Conservation (phyloP, 805 yeast genomes). For the Candida stauntonica region DNA sequence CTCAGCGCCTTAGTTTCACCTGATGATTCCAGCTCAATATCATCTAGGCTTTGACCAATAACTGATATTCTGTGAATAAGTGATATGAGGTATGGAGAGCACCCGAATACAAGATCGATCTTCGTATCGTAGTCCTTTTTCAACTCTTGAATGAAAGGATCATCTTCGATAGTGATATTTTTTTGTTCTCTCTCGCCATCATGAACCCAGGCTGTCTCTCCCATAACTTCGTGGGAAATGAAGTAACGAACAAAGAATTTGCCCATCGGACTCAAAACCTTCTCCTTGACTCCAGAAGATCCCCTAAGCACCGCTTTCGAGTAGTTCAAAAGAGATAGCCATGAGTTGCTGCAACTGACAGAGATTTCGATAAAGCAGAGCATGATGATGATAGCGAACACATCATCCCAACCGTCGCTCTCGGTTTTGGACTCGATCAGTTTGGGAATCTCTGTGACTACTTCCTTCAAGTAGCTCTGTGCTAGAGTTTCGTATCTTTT, state of each 20-base stretch:
- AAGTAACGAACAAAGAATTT: conserved; percentile 36
- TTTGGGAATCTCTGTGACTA: conserved; percentile 30
- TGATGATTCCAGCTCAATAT: conserved; percentile 27
- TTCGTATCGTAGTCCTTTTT: conserved; percentile 32
- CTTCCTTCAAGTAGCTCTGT: conserved; percentile 26
- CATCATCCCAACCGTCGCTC: conserved; percentile 36
- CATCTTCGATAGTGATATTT: conserved; percentile 25
- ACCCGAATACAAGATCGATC: conserved; percentile 38
- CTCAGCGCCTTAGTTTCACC: conserved; percentile 9
- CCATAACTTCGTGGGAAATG: conserved; percentile 40
- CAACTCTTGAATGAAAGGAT: conserved; percentile 29
- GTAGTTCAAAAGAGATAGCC: conserved; percentile 36
- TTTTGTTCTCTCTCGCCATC: conserved; percentile 14
- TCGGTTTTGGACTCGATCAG: conserved; percentile 27
- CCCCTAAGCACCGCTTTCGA: conserved; percentile 34
- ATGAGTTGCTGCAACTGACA: conserved; percentile 34
- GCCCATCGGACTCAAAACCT: conserved; percentile 29
- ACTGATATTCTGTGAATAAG: conserved; percentile 34
- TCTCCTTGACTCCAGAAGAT: conserved; percentile 22
- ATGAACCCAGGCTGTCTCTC: conserved; percentile 37
- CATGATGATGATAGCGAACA: conserved; percentile 36
- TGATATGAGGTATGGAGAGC: conserved; percentile 35
- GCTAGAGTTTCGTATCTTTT: conserved; percentile 27
- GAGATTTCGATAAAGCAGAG: conserved; percentile 40
- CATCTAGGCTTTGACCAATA: conserved; percentile 35